Base-by-base conservation (phyloP, 192 early-diverging fungal species). In the Oehlia diaphana region DNA sequence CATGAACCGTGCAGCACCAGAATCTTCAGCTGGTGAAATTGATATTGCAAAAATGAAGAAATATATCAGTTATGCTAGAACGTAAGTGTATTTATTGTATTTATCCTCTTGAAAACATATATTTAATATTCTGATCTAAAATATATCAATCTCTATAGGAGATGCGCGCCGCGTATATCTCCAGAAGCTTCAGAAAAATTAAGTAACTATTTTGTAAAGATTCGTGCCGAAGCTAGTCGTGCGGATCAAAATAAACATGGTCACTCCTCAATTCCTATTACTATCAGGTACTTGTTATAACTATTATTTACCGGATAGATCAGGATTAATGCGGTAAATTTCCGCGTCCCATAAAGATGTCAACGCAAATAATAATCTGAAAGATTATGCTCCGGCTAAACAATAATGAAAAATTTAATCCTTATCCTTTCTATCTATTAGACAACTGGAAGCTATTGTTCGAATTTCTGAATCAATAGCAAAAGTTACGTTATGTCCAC, bases 391-490 rank as follows among this genome's bases (percentile, higher is more conserved):
- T 7, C 7, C 4, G 2, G 13, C 2, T 65, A 10, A 31, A 28
- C 3, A n/a, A n/a, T 65, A 26, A n/a, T 65, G 10, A 4, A 39
- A n/a, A 58, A 23, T 82, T 77, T 14, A 47, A 72, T 23, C 9
- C 63, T 44, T 67, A 72, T 23, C 9, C 63, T 44, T 67, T 12
- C 67, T 23, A 42, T 31, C 9, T 23, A 37, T 44, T 26, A 26
- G 94, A 84, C 97, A 99, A 88, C 87, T 99, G 77, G 98, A 99
- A 86, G 98, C 98, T 63, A 97, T 99, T 81, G 92, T 99, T 77
- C 96, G 98, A 81, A 96, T 99, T 63, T 93, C 98, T 33, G 98
- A 99, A 86, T 94, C 98, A 16, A 86, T 99, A 67, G 98, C 98
- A 76, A 99, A 99, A 79, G 93, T 99, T 86, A 90, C 92, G 26